A percentile compares a stretch with the other conserved stretches of the same genome.
These are phyloP conservation scores for Thraustochytrium sp. DNA, from an alignment of 352 stramenopile species.

Conservation along the genomic window DNA sequence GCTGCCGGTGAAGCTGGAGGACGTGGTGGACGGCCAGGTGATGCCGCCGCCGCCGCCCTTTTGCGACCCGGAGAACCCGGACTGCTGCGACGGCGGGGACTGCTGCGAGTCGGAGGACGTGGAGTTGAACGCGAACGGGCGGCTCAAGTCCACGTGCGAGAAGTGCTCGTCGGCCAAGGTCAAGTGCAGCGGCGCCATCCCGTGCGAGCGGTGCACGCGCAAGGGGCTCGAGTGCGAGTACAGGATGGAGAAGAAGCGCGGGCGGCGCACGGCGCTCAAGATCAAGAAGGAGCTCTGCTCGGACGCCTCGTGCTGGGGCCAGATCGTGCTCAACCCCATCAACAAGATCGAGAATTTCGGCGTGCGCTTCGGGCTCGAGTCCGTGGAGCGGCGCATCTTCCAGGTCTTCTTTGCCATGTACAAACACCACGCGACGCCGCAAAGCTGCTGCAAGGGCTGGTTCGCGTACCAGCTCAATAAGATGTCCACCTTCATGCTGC, in stretches of 20 bases:
- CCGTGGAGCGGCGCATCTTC: slow-evolving; percentile 30
- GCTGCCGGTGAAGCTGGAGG: too few species aligned
- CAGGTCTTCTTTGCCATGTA: slow-evolving; percentile 43
- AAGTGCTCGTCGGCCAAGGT: slow-evolving; percentile 32
- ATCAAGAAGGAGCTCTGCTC: slow-evolving; percentile 29
- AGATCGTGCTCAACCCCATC: slow-evolving; percentile 35
- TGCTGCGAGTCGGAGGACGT: not conserved
- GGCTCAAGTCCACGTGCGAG: slow-evolving; percentile 40
- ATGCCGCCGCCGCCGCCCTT: not conserved
- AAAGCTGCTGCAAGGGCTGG: slow-evolving; percentile 24
- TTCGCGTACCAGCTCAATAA: slow-evolving; percentile 41
- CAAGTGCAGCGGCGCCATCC: slow-evolving; percentile 29
- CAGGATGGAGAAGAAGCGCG: slow-evolving; percentile 41
- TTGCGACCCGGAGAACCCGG: not conserved
- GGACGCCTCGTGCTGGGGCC: slow-evolving; percentile 25
- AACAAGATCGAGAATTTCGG: slow-evolving; percentile 38
- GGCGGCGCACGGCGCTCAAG: slow-evolving; percentile 12
- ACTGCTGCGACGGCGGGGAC: not conserved
- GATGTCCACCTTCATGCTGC: slow-evolving; percentile 37
- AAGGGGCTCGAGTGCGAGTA: slow-evolving; percentile 45
- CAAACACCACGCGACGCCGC: slow-evolving; percentile 38
- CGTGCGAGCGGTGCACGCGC: slow-evolving; percentile 27
- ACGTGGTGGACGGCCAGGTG: not conserved
- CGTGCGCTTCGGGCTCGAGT: slow-evolving; percentile 8
- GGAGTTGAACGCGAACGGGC: slow-evolving; percentile 23